These are phyloP conservation scores for Aspergillus kassunensis DNA, from an alignment of 495 filamentous ascomycete genomes.

Conservation along the genomic window DNA sequence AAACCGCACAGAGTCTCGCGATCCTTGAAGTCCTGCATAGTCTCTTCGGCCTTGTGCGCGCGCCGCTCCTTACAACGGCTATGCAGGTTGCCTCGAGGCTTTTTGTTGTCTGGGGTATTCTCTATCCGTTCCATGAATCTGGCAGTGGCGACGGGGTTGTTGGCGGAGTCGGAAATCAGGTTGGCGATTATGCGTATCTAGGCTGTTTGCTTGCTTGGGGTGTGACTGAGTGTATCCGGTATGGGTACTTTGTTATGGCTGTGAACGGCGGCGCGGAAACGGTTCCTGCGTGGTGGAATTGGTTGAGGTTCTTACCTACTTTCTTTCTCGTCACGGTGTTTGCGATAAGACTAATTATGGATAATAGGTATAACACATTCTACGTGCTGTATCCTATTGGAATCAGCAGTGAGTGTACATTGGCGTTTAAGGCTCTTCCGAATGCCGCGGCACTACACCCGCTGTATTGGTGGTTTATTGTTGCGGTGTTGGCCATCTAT, in stretches of 20 bases:
- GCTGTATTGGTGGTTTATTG: slow-evolving; percentile 55
- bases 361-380: slow-evolving; percentile 76
- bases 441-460: slow-evolving; percentile 50
- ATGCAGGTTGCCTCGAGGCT: slow-evolving; percentile 84
- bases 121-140: slow-evolving; percentile 57
- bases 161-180: slow-evolving; percentile 19
- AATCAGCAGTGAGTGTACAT: slow-evolving; percentile 76
- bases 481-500: slow-evolving; percentile 65
- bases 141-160: slow-evolving; percentile 26
- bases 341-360: too few species aligned
- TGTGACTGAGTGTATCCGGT: slow-evolving; percentile 82
- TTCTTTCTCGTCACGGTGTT: too few species aligned
- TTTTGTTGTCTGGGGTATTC: slow-evolving; percentile 79
- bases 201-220: slow-evolving; percentile 70
- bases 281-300: slow-evolving; percentile 63
- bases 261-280: slow-evolving; percentile 46
- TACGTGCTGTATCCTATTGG: slow-evolving; percentile 88
- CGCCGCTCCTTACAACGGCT: slow-evolving; percentile 76
- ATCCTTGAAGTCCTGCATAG: slow-evolving; percentile 80
- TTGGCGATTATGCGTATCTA: slow-evolving; percentile 41
- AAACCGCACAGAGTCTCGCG: slow-evolving; percentile 79
- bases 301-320: slow-evolving; percentile 59
- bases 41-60: slow-evolving; percentile 68
- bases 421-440: slow-evolving; percentile 62
- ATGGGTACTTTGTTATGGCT: slow-evolving; percentile 78